Conservation (phyloP, 2,329 filamentous ascomycete genomes). For the Rugonectria rugulosa region DNA sequence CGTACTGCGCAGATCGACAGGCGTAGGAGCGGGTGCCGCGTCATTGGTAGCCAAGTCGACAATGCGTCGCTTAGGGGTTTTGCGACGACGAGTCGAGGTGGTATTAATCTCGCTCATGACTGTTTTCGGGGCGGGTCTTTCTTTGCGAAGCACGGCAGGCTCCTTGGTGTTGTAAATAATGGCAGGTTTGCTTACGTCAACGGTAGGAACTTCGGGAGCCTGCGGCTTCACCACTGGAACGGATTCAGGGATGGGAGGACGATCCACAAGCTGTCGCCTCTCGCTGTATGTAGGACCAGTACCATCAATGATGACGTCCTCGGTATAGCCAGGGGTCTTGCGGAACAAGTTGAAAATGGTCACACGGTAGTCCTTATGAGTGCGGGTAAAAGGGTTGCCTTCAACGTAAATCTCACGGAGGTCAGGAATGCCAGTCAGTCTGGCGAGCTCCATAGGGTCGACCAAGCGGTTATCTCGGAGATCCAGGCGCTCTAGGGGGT, state of each 20-base stretch:
- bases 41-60: constrained; percentile 69
- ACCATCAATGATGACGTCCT: constrained; percentile 90
- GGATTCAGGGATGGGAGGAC: constrained; percentile 76
- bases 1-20: constrained; percentile 39
- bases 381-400: constrained; percentile 90
- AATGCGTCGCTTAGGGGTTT: constrained; percentile 68
- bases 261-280: constrained; percentile 82
- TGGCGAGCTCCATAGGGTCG: constrained; percentile 90
- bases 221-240: constrained; percentile 80
- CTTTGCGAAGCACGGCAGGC: constrained; percentile 64
- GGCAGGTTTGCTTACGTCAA: constrained; percentile 73
- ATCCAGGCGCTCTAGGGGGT: constrained; percentile 88
- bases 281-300: constrained; percentile 85
- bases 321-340: constrained; percentile 84
- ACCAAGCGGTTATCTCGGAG: constrained; percentile 87
- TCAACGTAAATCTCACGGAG: constrained; percentile 92
- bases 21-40: constrained; percentile 36
- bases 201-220: constrained; percentile 66
- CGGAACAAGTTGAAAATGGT: constrained; percentile 97
- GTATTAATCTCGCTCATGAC: constrained; percentile 66
- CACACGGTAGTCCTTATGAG: constrained; percentile 83
- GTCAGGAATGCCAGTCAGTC: constrained; percentile 88
- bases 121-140: constrained; percentile 60
- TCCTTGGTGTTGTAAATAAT: constrained; percentile 64
- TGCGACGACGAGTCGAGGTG: constrained; percentile 66